A percentile compares a stretch with the other conserved stretches of the same genome.
Conservation (phyloP, 2,329 filamentous ascomycete species). For the Periconia digitata region DNA sequence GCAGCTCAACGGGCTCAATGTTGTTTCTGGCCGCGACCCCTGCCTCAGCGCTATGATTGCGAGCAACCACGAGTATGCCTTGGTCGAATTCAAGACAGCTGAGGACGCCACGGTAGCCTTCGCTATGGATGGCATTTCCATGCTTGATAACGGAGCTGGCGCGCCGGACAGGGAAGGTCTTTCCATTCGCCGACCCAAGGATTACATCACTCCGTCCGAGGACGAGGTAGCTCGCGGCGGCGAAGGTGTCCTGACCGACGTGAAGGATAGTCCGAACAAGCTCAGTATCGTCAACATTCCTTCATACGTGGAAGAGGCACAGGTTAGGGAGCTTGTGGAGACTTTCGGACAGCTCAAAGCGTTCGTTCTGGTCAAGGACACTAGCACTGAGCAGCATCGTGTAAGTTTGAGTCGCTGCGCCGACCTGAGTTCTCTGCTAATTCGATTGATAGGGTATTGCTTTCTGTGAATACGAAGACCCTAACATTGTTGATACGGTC, state of each 20-base stretch:
- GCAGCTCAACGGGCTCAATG: constrained; percentile 94
- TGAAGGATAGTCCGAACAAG: constrained; percentile 93
- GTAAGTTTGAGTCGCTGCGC: constrained; percentile 56
- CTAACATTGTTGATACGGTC: constrained; percentile 76
- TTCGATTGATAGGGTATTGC: constrained; percentile 72
- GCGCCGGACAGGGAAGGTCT: constrained; percentile 58
- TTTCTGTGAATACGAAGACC: constrained; percentile 91
- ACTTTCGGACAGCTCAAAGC: constrained; percentile 93
- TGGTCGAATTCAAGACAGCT: constrained; percentile 86
- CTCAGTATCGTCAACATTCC: constrained; percentile 91
- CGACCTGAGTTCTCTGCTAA: constrained; percentile 16
- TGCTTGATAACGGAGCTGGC: constrained; percentile 67
- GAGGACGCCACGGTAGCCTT: constrained; percentile 89
- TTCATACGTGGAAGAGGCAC: constrained; percentile 82
- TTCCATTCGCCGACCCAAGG: constrained; percentile 83
- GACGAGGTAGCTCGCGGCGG: constrained; percentile 68
- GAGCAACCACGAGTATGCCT: constrained; percentile 75
- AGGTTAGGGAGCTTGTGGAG: constrained; percentile 85
- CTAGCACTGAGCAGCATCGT: constrained; percentile 79
- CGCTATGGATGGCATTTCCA: constrained; percentile 84
- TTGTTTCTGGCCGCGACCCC: constrained; percentile 79
- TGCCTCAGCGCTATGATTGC: constrained; percentile 83
- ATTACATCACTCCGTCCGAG: constrained; percentile 88
- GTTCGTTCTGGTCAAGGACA: constrained; percentile 87
- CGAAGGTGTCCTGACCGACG: constrained; percentile 74